phyloP scores from a whole-genome alignment of 179 eudicot genomes.

The Actinidia chinensis region DNA sequence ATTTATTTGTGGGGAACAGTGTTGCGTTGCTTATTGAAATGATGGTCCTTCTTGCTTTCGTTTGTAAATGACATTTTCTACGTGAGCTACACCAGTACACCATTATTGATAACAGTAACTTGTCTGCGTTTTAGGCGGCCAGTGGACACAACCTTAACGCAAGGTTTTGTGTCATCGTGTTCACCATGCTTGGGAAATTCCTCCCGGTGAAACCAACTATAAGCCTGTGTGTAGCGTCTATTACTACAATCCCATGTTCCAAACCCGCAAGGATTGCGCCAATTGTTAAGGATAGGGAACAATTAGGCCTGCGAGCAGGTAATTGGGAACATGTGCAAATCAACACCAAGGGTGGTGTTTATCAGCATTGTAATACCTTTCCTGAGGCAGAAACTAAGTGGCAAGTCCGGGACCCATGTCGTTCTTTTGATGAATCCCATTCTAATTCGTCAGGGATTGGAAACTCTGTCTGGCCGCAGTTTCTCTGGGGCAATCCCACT shows the following conservation, averaged over 20 bases:
- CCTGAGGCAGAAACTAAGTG: slow-evolving; percentile 32
- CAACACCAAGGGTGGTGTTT: slow-evolving; percentile 27
- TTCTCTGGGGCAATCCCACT: slow-evolving; percentile 63
- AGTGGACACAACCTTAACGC: no score
- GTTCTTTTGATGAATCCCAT: slow-evolving; percentile 37
- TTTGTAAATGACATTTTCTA: no score
- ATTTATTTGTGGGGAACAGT: no score
- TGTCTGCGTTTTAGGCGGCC: no score
- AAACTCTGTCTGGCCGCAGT: slow-evolving; percentile 55
- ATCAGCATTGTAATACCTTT: slow-evolving; percentile 35
- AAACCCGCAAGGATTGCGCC: slow-evolving; percentile 46
- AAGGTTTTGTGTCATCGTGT: no score
- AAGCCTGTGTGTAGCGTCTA: slow-evolving; percentile 45
- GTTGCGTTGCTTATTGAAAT: no score
- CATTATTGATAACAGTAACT: no score
- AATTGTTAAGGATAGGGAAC: slow-evolving; percentile 43
- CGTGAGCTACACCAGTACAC: no score
- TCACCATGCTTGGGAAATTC: slow-evolving; percentile 34
- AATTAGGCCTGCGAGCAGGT: slow-evolving; percentile 20
- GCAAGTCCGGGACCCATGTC: slow-evolving; percentile 40
- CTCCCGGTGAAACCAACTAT: slow-evolving; percentile 38
- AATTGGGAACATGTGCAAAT: slow-evolving; percentile 11
- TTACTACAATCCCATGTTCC: slow-evolving; percentile 36
- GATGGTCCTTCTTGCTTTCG: no score
- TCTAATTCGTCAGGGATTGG: slow-evolving; percentile 39